phyloP scores from a whole-genome alignment of 371 early-diverging fungal genomes.

The Mucor saturninus region DNA sequence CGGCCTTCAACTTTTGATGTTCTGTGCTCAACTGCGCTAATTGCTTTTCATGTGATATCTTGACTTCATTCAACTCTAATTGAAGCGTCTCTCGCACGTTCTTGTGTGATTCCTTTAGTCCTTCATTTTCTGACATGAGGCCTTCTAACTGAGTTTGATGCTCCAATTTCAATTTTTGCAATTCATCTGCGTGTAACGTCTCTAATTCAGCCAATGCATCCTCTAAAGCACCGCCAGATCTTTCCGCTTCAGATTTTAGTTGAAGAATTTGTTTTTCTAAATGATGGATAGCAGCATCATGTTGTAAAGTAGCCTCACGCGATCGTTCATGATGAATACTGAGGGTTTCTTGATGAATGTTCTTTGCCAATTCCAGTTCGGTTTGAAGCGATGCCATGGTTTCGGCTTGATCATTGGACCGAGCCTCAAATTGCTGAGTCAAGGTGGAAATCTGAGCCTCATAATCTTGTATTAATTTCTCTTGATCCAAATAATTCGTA shows the following conservation, averaged over 20 bases:
- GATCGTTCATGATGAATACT: neutral
- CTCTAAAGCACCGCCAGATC: neutral
- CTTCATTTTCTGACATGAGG: neutral
- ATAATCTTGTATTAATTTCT: neutral
- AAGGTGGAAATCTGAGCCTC: neutral
- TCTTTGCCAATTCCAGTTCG: neutral
- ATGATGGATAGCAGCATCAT: conserved; percentile 14
- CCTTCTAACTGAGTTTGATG: neutral
- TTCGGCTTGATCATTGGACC: conserved; percentile 3
- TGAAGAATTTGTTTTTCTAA: conserved; percentile 19
- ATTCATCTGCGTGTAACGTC: neutral
- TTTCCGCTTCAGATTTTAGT: conserved; percentile 3
- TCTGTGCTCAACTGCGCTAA: neutral
- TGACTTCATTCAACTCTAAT: neutral
- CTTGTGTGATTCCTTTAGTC: neutral
- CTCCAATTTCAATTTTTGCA: neutral
- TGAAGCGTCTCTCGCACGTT: neutral
- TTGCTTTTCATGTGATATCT: neutral
- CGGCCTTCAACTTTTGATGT: neutral
- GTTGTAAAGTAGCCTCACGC: neutral
- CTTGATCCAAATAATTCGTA: neutral
- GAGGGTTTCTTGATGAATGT: neutral
- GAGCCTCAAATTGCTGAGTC: neutral
- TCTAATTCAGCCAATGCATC: neutral
- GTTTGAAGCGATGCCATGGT: neutral